Conservation (phyloP, 768 basidiomycete genomes). For the Russula brevipes region DNA sequence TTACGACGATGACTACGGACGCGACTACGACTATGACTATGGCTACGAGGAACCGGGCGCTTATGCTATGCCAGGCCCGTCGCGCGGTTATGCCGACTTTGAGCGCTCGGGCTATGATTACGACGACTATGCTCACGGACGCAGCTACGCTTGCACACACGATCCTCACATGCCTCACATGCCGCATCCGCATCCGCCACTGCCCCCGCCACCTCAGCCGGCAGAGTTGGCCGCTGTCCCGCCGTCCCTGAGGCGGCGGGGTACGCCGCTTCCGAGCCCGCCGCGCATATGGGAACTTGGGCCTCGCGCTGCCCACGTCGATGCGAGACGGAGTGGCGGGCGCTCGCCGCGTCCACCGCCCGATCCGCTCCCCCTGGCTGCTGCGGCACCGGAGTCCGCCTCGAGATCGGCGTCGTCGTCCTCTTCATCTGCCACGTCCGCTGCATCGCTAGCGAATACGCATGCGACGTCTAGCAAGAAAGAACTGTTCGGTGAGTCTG, state of each 20-base stretch:
- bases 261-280: not conserved
- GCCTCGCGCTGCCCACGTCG: conserved; percentile 1
- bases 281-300: conserved; percentile 19
- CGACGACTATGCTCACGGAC: not conserved
- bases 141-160: not conserved
- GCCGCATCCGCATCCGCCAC: not conserved
- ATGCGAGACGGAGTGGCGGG: not conserved
- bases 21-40: conserved; percentile 3
- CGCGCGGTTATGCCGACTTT: conserved; percentile 6
- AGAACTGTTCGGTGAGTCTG: conserved; percentile 11
- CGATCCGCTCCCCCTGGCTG: not conserved
- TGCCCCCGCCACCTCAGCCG: not conserved
- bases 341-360: not conserved
- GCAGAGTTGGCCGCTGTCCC: not conserved
- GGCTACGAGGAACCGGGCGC: not conserved
- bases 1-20: not conserved
- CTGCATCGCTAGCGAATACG: not conserved
- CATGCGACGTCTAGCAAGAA: not conserved
- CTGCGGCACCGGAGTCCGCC: not conserved
- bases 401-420: not conserved
- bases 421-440: not conserved
- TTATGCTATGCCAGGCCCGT: not conserved
- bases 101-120: not conserved
- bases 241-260: too few species aligned
- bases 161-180: not conserved